Percentiles rank a stretch among this genome's conserved stretches.
Evolutionary conservation across 2,329 filamentous ascomycete genomes (phyloP).

Genomic region (Fusarium brachygibbosum): DNA sequence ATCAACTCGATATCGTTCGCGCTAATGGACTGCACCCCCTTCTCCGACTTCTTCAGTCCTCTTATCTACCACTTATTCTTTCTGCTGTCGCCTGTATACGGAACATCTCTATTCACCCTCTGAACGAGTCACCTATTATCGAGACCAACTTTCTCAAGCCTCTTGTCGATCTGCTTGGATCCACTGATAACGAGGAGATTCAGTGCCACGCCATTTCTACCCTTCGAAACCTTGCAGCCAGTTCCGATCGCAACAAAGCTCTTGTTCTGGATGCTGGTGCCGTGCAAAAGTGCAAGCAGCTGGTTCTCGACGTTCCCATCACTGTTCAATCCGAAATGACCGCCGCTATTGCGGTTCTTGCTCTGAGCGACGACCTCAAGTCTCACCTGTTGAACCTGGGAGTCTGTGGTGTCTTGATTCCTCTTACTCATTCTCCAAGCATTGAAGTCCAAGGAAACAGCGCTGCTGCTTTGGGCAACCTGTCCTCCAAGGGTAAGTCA

Average conservation of each 20-base stretch:
- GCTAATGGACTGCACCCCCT: slow-evolving; percentile 87
- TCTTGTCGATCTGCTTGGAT: slow-evolving; percentile 91
- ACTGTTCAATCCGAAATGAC: slow-evolving; percentile 99
- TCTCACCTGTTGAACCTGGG: slow-evolving; percentile 89
- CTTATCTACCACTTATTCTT: slow-evolving; percentile 93
- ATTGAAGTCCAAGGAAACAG: slow-evolving; percentile 99
- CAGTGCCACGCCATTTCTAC: slow-evolving; percentile 99
- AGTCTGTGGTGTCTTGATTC: slow-evolving; percentile 96
- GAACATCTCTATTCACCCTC: slow-evolving; percentile 97
- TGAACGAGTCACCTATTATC: slow-evolving; percentile 98
- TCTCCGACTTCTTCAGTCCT: slow-evolving; percentile 90
- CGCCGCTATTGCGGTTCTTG: slow-evolving; percentile 96
- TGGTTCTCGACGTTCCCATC: slow-evolving; percentile 91
- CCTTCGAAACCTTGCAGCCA: slow-evolving; percentile 92
- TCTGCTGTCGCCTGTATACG: slow-evolving; percentile 98
- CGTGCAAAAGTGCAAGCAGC: slow-evolving; percentile 97
- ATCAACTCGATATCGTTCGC: slow-evolving; percentile 96
- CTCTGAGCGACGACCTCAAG: slow-evolving; percentile 95
- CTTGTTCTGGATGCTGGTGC: slow-evolving; percentile 96
- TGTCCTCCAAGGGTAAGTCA: slow-evolving; percentile 91
- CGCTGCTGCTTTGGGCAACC: slow-evolving; percentile 92
- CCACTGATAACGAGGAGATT: slow-evolving; percentile 98
- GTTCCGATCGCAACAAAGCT: slow-evolving; percentile 97
- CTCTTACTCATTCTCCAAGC: slow-evolving; percentile 92
- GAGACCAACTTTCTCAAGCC: slow-evolving; percentile 96